phyloP scores from a whole-genome alignment of 306 rosid species.

The Acacia melanoxylon region DNA sequence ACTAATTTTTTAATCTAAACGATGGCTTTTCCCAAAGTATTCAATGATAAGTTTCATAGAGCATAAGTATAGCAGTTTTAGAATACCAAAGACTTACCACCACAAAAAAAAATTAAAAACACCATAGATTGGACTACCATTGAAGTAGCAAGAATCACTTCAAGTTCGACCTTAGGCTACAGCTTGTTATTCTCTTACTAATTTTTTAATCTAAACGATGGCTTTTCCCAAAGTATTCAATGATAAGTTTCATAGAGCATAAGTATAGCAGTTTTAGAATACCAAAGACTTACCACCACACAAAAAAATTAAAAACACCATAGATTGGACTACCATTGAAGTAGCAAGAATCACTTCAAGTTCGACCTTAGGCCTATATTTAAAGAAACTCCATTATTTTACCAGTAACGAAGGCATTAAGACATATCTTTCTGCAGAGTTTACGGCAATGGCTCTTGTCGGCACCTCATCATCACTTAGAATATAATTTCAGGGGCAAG shows the following conservation, averaged over 20 bases:
- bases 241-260: constrained; percentile 31
- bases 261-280: not conserved
- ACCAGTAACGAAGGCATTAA: not conserved
- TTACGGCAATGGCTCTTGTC: not conserved
- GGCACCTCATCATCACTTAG: not conserved
- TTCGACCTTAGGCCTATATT: constrained; percentile 10
- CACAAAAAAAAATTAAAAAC: not conserved
- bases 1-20: not conserved
- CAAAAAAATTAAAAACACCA: not conserved
- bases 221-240: constrained; percentile 35
- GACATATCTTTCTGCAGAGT: not conserved
- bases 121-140: constrained; percentile 14
- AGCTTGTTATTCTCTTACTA: constrained; percentile 28
- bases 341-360: constrained; percentile 19
- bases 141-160: constrained; percentile 26
- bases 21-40: constrained; percentile 34
- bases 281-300: not conserved
- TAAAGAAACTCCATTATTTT: constrained; percentile 6
- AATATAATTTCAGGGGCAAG: constrained; percentile 26
- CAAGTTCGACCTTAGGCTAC: constrained; percentile 28
- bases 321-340: constrained; percentile 26
- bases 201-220: not conserved
- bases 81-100: not conserved
- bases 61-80: constrained; percentile 2
- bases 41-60: constrained; percentile 31